phyloP scores from a whole-genome alignment of 2,329 filamentous ascomycete genomes.

The Cytospora leucostoma region DNA sequence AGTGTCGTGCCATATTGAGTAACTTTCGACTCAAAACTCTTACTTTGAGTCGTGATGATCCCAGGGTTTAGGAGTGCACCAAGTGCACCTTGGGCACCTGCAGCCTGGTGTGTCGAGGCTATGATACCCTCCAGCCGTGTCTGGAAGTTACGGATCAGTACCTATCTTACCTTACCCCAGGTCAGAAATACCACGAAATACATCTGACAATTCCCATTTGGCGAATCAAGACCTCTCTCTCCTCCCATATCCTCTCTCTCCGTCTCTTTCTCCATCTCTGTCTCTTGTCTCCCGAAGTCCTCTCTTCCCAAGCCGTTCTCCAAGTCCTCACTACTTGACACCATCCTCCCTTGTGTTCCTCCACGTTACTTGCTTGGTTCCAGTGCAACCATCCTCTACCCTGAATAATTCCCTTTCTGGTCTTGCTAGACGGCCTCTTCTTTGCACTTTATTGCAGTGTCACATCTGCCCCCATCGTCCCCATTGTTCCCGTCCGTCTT shows the following conservation, averaged over 20 bases:
- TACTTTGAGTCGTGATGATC: conserved; percentile 9
- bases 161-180: background rate
- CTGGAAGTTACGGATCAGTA: background rate
- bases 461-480: background rate
- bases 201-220: background rate
- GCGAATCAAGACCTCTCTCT: background rate
- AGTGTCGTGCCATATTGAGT: conserved; percentile 21
- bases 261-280: background rate
- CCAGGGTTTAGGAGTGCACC: conserved; percentile 5
- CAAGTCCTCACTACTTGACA: background rate
- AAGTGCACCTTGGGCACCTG: conserved; percentile 10
- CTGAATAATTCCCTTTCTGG: background rate
- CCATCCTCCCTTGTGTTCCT: background rate
- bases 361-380: background rate
- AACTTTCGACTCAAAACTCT: conserved; percentile 20
- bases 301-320: background rate
- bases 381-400: conserved; percentile 2
- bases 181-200: background rate
- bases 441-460: background rate
- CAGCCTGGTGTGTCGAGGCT: background rate
- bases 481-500: background rate
- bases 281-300: background rate
- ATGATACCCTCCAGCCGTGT: conserved; percentile 1
- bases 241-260: background rate
- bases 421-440: conserved; percentile 9